phyloP scores from a whole-genome alignment of 208 protist species.

The Vickermania spadyakhi region DNA sequence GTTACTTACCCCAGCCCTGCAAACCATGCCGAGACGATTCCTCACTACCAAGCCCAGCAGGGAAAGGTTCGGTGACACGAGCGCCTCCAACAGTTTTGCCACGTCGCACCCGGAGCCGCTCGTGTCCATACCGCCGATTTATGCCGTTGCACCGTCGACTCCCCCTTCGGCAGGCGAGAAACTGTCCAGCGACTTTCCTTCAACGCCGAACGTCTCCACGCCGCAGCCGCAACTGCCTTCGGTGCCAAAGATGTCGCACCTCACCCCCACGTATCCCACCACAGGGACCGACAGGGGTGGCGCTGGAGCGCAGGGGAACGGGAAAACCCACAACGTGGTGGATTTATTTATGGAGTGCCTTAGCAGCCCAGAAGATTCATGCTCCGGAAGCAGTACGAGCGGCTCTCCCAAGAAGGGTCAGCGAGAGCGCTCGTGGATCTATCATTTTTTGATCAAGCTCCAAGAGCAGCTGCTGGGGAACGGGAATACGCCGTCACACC shows the following conservation, averaged over 20 bases:
- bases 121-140: no score
- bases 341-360: neutral
- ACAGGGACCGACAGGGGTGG: neutral
- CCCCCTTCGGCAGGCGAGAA: no score
- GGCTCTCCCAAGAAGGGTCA: constrained; percentile 2
- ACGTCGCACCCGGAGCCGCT: no score
- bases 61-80: no score
- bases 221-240: no score
- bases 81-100: no score
- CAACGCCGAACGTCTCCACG: no score
- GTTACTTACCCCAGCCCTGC: no score
- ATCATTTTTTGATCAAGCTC: constrained; percentile 36
- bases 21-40: no score
- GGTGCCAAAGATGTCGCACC: neutral
- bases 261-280: neutral
- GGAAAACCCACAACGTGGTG: neutral
- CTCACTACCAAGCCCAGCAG: no score
- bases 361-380: neutral
- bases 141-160: no score
- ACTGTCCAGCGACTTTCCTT: no score
- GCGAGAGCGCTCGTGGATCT: constrained; percentile 39
- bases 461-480: constrained; percentile 42
- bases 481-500: constrained; percentile 16
- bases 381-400: neutral
- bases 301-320: neutral